These are phyloP conservation scores for Talaromyces adpressus DNA, from an alignment of 495 filamentous ascomycete genomes.

Conservation along the genomic window DNA sequence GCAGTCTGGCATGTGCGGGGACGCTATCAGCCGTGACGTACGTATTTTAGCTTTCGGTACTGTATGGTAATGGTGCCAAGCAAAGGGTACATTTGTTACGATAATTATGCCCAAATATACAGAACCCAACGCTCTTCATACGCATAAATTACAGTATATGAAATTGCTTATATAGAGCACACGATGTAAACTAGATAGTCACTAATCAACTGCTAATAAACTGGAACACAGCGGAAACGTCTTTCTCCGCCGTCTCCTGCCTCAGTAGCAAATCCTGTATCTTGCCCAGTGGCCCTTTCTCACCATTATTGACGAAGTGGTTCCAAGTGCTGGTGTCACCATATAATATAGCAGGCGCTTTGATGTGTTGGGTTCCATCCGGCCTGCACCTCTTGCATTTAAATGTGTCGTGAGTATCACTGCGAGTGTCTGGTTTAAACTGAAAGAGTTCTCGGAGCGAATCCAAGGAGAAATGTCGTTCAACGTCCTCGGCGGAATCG, in stretches of 20 bases:
- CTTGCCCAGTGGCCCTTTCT: slow-evolving; percentile 56
- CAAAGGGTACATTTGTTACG: background rate
- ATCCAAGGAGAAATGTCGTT: slow-evolving; percentile 90
- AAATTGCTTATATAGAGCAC: background rate
- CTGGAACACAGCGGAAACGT: slow-evolving; percentile 94
- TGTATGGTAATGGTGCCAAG: background rate
- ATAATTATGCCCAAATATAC: background rate
- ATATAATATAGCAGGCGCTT: slow-evolving; percentile 90
- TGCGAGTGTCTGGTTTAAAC: slow-evolving; percentile 73
- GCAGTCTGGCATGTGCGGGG: slow-evolving; percentile 3
- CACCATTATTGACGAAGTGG: slow-evolving; percentile 78
- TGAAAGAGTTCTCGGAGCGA: slow-evolving; percentile 87
- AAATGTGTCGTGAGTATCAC: slow-evolving; percentile 97
- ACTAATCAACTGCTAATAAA: slow-evolving; percentile 79
- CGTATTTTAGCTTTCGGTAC: background rate
- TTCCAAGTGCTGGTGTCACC: slow-evolving; percentile 99
- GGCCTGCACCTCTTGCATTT: slow-evolving; percentile 94
- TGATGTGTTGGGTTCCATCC: slow-evolving; percentile 77
- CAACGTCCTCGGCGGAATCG: slow-evolving; percentile 92
- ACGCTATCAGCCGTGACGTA: slow-evolving; percentile 6
- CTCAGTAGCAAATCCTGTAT: slow-evolving; percentile 91
- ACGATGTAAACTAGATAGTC: background rate
- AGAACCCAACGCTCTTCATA: background rate
- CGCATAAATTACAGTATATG: background rate
- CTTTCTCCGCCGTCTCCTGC: slow-evolving; percentile 71